These are phyloP conservation scores for Tripterygium wilfordii DNA, from an alignment of 177 flowering plant species.

Conservation along the genomic window DNA sequence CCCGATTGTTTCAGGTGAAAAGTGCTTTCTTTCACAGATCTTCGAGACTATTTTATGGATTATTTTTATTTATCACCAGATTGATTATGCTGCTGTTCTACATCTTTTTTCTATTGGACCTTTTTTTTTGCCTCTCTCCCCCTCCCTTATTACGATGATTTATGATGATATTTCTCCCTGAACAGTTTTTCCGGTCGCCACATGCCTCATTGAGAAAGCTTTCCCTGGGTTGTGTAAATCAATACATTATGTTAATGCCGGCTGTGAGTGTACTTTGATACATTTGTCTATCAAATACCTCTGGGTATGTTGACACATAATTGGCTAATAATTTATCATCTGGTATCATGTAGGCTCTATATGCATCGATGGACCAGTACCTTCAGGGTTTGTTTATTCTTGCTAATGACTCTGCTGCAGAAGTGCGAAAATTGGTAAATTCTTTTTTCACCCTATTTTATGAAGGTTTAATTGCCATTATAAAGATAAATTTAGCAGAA, in stretches of 20 bases:
- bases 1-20: conserved; percentile 74
- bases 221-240: conserved; percentile 82
- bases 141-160: no score
- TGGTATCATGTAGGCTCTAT: conserved; percentile 81
- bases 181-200: conserved; percentile 93
- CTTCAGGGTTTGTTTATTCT: conserved; percentile 94
- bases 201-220: conserved; percentile 83
- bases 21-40: no score
- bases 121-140: background rate
- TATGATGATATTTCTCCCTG: conserved; percentile 4
- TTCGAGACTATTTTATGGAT: no score
- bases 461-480: no score
- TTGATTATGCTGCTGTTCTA: no score
- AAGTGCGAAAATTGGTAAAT: conserved; percentile 93
- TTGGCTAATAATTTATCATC: no score
- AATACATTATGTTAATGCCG: conserved; percentile 93
- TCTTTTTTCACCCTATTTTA: background rate
- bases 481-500: no score
- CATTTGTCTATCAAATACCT: no score
- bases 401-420: conserved; percentile 74
- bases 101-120: no score
- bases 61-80: no score
- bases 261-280: conserved; percentile 43
- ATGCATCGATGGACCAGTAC: conserved; percentile 79
- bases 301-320: no score